A percentile compares a stretch with the other conserved stretches of the same genome.
Evolutionary conservation across 2,329 filamentous ascomycete species (phyloP).

Genomic region (Penicillium psychrosexuale): DNA sequence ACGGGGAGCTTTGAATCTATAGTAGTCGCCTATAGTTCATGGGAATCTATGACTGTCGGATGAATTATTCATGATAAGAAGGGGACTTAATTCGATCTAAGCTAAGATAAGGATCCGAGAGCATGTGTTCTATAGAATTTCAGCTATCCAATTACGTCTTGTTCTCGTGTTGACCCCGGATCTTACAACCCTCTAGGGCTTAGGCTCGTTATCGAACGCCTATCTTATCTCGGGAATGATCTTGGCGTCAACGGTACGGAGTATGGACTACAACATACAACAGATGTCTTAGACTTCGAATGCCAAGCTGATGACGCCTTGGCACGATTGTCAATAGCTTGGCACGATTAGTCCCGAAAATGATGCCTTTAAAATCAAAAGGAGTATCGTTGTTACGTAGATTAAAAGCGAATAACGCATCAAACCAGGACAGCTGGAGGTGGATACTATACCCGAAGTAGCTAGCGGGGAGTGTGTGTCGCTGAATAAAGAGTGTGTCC

Average conservation of each 20-base stretch:
- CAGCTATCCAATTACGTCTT: conserved; percentile 12
- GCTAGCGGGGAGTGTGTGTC: too few species aligned
- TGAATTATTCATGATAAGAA: neutral
- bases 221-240: neutral
- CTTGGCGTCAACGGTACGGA: neutral
- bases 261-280: too few species aligned
- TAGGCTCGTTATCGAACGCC: conserved; percentile 8
- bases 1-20: neutral
- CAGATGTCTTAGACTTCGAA: too few species aligned
- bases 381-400: too few species aligned
- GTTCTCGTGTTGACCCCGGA: conserved; percentile 10
- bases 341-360: too few species aligned
- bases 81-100: neutral
- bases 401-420: too few species aligned
- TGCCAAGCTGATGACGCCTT: too few species aligned
- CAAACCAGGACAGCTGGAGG: too few species aligned
- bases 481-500: too few species aligned
- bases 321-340: too few species aligned
- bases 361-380: too few species aligned
- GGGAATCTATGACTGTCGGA: neutral
- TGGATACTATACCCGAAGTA: too few species aligned
- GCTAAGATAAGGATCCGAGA: conserved; percentile 12
- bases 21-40: neutral
- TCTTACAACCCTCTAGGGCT: conserved; percentile 16
- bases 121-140: neutral